Evolutionary conservation across 768 basidiomycete species (phyloP).

Genomic region (Phaeotremella fagi): DNA sequence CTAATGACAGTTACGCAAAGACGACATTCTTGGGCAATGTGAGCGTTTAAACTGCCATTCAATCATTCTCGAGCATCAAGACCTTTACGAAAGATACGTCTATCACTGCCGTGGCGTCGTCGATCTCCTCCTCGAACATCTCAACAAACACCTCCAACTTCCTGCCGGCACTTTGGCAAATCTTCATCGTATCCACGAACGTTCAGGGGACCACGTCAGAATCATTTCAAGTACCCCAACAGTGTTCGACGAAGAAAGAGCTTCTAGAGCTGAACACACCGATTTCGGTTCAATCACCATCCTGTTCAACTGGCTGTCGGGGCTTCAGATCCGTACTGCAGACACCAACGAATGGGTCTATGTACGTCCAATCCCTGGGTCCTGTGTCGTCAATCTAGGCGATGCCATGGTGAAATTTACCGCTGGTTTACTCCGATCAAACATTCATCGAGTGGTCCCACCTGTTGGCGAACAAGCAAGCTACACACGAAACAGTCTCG

Average conservation of each 20-base stretch:
- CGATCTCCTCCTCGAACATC: slow-evolving; percentile 13
- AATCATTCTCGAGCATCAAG: slow-evolving; percentile 14
- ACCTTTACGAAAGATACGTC: slow-evolving; percentile 15
- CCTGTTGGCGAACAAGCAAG: slow-evolving; percentile 59
- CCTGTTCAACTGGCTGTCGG: slow-evolving; percentile 25
- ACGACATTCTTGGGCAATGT: slow-evolving; percentile 23
- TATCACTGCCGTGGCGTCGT: slow-evolving; percentile 16
- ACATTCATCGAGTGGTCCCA: slow-evolving; percentile 58
- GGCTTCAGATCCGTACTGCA: slow-evolving; percentile 17
- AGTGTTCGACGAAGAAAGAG: slow-evolving; percentile 12
- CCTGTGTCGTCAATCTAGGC: slow-evolving; percentile 61
- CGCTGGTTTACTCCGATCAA: slow-evolving; percentile 62
- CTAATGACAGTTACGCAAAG: slow-evolving; percentile 16
- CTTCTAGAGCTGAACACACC: slow-evolving; percentile 17
- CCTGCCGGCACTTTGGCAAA: slow-evolving; percentile 15
- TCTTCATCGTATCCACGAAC: slow-evolving; percentile 16
- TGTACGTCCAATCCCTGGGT: slow-evolving; percentile 55
- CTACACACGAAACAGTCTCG: slow-evolving; percentile 62
- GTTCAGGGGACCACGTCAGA: slow-evolving; percentile 21
- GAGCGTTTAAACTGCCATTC: slow-evolving; percentile 11
- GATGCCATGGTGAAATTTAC: slow-evolving; percentile 62
- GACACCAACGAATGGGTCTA: slow-evolving; percentile 23
- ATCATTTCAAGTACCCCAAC: slow-evolving; percentile 13
- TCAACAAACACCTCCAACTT: slow-evolving; percentile 16
- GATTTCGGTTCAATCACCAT: slow-evolving; percentile 23